Conservation (phyloP, 164 flowering plant genomes). For the Dillenia turbinata region DNA sequence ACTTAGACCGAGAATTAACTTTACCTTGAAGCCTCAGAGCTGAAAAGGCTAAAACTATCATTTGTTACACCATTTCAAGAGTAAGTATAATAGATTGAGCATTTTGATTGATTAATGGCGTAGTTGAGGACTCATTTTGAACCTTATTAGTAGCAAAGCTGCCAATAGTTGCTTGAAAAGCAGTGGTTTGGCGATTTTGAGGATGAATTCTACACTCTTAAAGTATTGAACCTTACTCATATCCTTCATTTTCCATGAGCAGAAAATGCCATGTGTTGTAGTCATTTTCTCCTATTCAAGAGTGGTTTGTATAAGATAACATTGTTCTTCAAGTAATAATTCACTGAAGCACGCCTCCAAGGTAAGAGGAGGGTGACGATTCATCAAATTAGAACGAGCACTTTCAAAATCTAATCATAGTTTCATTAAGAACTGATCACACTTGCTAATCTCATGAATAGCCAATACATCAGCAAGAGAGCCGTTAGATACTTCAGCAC, state of each 20-base stretch:
- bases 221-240: not conserved
- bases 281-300: not conserved
- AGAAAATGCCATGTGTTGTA: not conserved
- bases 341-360: not conserved
- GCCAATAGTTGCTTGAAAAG: too few relatives aligned
- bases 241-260: not conserved
- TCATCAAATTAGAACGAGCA: not conserved
- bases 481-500: not conserved
- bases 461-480: not conserved
- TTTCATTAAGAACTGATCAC: conserved; percentile 4
- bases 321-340: not conserved
- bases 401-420: not conserved
- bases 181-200: too few relatives aligned
- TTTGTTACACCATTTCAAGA: not conserved
- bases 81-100: too few relatives aligned
- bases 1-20: not conserved
- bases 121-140: too few relatives aligned
- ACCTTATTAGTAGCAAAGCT: too few relatives aligned
- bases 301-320: not conserved
- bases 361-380: not conserved
- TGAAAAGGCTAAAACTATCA: not conserved
- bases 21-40: not conserved
- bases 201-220: not conserved
- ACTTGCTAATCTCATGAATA: not conserved
- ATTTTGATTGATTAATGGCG: too few relatives aligned